These are phyloP conservation scores for Phytophthora foliorum DNA, from an alignment of 352 stramenopile species.

Conservation along the genomic window DNA sequence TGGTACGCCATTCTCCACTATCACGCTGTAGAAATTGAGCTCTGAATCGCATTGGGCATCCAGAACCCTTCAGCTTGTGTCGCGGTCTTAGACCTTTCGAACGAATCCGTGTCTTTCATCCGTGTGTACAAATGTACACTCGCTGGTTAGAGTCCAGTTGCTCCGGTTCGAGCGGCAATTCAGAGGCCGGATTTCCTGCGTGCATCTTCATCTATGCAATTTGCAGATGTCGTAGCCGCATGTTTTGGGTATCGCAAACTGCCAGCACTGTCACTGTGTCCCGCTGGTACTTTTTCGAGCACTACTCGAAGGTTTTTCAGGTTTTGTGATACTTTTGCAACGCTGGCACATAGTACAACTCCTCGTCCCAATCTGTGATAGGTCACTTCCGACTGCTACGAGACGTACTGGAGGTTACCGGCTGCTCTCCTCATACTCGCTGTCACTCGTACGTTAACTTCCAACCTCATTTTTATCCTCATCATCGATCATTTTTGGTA, in stretches of 20 bases:
- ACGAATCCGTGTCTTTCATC: slow-evolving; percentile 4
- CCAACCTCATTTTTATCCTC: no score
- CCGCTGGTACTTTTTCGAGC: background rate
- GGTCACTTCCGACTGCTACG: background rate
- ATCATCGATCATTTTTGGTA: no score
- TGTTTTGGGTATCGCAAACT: background rate
- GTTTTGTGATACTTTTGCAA: background rate
- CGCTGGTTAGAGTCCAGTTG: slow-evolving; percentile 9
- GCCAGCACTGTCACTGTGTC: background rate
- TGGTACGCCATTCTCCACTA: slow-evolving; percentile 1
- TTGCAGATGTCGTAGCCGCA: background rate
- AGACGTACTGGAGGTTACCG: background rate
- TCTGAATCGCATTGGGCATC: slow-evolving; percentile 7
- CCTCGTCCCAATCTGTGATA: background rate
- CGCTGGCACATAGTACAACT: background rate
- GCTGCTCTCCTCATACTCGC: background rate
- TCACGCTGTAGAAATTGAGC: background rate
- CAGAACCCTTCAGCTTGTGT: background rate
- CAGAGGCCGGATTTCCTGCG: background rate
- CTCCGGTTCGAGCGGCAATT: slow-evolving; percentile 3
- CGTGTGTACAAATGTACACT: slow-evolving; percentile 22
- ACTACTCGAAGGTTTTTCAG: background rate
- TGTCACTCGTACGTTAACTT: no score
- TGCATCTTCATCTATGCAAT: background rate
- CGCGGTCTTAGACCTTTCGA: slow-evolving; percentile 1